phyloP scores from a whole-genome alignment of 768 basidiomycete species.

The Mycena maculata region DNA sequence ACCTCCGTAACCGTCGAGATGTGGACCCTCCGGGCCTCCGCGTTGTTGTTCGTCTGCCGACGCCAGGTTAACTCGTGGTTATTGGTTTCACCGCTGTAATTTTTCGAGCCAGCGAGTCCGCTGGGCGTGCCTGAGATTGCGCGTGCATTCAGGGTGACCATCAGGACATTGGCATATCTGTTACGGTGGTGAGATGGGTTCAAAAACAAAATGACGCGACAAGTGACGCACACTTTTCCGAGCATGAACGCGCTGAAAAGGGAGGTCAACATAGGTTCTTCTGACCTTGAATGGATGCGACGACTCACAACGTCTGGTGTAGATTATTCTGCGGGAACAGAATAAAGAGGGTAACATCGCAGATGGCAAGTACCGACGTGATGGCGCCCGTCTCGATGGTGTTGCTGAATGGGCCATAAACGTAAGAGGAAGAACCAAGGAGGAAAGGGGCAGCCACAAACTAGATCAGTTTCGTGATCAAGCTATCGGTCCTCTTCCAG shows the following conservation, averaged over 20 bases:
- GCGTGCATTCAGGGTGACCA: constrained; percentile 13
- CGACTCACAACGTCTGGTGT: constrained; percentile 19
- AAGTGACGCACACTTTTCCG: constrained; percentile 9
- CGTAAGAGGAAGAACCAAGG: no score
- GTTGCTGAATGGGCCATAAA: no score
- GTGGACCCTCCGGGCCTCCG: neutral
- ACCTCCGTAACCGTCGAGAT: constrained; percentile 1
- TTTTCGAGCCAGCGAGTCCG: neutral
- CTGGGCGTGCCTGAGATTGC: neutral
- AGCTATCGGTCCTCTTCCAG: constrained; percentile 10
- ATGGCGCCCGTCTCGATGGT: constrained; percentile 28
- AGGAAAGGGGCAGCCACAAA: constrained; percentile 8
- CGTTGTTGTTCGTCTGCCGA: neutral
- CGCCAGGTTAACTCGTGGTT: neutral
- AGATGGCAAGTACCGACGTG: constrained; percentile 14
- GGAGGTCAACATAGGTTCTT: neutral
- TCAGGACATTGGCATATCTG: constrained; percentile 20
- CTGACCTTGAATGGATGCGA: no score
- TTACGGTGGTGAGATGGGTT: neutral
- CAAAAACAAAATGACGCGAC: neutral
- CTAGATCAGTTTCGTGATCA: constrained; percentile 24
- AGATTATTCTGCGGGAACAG: constrained; percentile 7
- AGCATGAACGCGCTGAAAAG: constrained; percentile 11
- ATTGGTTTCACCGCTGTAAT: neutral
- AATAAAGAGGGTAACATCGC: constrained; percentile 22